Conservation (phyloP, 176 grass and related monocot genomes). For the Raddia guianensis region DNA sequence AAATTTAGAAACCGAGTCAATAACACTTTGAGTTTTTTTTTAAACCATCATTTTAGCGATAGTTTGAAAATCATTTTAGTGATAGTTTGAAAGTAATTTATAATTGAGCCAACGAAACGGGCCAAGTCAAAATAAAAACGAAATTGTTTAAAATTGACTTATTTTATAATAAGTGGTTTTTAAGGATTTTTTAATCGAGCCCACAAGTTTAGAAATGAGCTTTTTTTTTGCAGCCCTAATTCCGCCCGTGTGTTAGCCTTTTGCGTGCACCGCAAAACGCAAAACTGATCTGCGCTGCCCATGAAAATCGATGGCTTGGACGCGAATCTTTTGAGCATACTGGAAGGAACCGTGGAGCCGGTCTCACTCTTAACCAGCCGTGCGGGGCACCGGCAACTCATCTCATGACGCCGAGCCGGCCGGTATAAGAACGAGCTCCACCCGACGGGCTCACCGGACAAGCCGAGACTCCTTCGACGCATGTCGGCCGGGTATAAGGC, state of each 20-base stretch:
- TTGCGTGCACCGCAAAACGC: conserved; percentile 33
- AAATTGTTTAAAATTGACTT: no score
- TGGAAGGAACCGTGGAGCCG: conserved; percentile 51
- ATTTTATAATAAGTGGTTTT: no score
- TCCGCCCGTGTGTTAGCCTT: neutral
- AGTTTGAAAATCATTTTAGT: no score
- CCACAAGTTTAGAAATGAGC: no score
- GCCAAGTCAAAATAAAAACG: no score
- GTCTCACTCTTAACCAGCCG: conserved; percentile 54
- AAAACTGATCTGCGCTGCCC: neutral
- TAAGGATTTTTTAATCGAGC: no score
- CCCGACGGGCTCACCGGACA: neutral
- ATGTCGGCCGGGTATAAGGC: conserved; percentile 36
- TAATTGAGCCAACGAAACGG: no score
- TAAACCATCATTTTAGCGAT: no score
- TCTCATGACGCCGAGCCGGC: neutral
- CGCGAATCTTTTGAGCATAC: conserved; percentile 49
- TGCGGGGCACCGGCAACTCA: conserved; percentile 58
- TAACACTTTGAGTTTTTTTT: no score
- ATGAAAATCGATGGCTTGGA: conserved; percentile 50
- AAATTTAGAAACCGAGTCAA: no score
- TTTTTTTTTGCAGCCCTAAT: neutral
- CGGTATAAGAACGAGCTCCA: conserved; percentile 24
- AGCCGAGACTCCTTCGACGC: neutral
- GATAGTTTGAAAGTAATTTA: no score